These are phyloP conservation scores for Auriscalpium microsporum DNA, from an alignment of 768 basidiomycete species.

Conservation along the genomic window DNA sequence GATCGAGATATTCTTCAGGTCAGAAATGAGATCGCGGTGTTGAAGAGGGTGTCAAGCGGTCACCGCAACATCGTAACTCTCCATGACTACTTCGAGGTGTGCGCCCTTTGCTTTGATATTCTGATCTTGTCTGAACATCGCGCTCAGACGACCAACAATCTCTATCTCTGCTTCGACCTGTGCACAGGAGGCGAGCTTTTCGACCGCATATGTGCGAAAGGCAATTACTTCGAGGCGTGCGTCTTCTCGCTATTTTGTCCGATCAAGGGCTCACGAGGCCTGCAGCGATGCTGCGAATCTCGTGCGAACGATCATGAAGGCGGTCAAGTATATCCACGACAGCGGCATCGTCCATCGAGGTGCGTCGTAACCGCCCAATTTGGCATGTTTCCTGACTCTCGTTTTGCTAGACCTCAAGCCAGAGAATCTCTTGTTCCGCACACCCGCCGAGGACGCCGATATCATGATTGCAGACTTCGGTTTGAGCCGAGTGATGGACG, in stretches of 20 bases:
- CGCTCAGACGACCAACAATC: constrained; percentile 75
- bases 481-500: constrained; percentile 82
- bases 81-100: constrained; percentile 92
- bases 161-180: constrained; percentile 92
- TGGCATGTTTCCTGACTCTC: neutral
- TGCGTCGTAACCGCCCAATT: constrained; percentile 21
- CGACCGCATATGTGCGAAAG: constrained; percentile 95
- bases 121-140: neutral
- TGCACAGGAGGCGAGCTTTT: constrained; percentile 99
- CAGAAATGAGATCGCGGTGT: constrained; percentile 91
- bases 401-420: constrained; percentile 74
- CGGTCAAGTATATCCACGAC: constrained; percentile 88
- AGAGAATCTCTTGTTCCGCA: constrained; percentile 94
- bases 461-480: constrained; percentile 98
- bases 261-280: constrained; percentile 12
- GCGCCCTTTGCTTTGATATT: constrained; percentile 12
- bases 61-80: constrained; percentile 87
- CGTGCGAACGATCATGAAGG: constrained; percentile 75
- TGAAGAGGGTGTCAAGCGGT: constrained; percentile 89
- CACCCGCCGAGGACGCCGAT: constrained; percentile 81
- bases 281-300: constrained; percentile 81
- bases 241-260: constrained; percentile 24
- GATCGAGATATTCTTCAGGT: constrained; percentile 41
- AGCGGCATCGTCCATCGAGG: constrained; percentile 90
- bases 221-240: constrained; percentile 91